Conservation (phyloP, 345 rosid species). For the Eucalyptus victrix region DNA sequence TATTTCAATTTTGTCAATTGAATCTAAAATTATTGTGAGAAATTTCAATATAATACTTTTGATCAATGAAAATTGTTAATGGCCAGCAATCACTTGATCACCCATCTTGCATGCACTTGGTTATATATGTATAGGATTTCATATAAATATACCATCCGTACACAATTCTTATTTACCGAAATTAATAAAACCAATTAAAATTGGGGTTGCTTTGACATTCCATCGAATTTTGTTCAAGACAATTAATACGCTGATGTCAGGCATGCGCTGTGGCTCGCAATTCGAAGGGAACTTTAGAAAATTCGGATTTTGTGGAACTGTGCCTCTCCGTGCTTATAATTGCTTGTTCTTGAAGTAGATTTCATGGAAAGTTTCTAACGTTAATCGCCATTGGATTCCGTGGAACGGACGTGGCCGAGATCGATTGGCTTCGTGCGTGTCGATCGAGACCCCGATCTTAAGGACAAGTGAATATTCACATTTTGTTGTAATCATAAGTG, state of each 20-base stretch:
- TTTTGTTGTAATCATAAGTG: not conserved
- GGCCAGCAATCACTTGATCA: not conserved
- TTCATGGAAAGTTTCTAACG: not conserved
- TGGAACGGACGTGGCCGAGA: not conserved
- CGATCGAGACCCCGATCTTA: not conserved
- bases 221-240: not conserved
- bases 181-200: not conserved
- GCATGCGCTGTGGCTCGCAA: not conserved
- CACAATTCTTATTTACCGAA: not conserved
- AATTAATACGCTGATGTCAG: not conserved
- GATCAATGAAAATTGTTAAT: accelerated
- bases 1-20: accelerated
- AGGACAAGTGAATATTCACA: not conserved
- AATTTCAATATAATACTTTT: no score
- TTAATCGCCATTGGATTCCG: not conserved
- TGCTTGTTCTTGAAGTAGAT: not conserved
- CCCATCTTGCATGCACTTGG: not conserved
- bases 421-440: not conserved
- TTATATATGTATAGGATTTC: not conserved
- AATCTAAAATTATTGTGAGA: no score
- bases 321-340: not conserved
- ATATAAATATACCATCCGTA: not conserved
- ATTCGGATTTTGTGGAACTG: not conserved
- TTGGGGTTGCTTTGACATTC: not conserved
- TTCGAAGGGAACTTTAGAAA: not conserved